Evolutionary conservation across 2,329 filamentous ascomycete genomes (phyloP), one percentile per base, ranked within the genome.

Genomic region (Lasiodiplodia theobromae): DNA sequence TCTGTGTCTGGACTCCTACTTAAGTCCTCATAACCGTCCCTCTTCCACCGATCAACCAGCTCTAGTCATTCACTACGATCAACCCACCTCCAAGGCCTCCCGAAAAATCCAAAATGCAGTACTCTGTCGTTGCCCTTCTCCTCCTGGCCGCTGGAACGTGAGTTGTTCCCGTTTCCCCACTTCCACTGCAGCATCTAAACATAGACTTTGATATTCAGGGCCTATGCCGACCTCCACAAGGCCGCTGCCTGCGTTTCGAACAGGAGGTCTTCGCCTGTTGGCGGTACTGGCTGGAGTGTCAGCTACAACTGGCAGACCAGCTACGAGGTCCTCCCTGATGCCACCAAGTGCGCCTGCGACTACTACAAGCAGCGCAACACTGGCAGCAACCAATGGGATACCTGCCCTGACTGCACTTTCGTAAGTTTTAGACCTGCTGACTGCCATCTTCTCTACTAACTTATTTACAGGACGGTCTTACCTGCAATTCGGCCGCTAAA

Each of bases 351-450:
- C 34, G 58, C 67, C 25, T 65, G 47, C 18, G 31, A 65, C 14
- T 23, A 23, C 12, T 47, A 69, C 58, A 57, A 8, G 51, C 18
- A 12, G 3, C 73, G 75, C 23, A 75, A 77, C 64, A 77, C 73
- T 14, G 75, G 75, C 34, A 18, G 38, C 47, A 56, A 76, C 40
- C 71, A 72, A 23, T 77, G 75, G 75, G 72, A 77, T 60, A 64
- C 63, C 2, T 77, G 75, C 67, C 73, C 75, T 6, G 75, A 77
- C 58, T 77, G 75, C 68, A 62, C 54, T 2, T 72, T 75, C 67
- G 75, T 74, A 70, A 71, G 34, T 8, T n/a, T 23, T 3, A 11
- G 7, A 12, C 49, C 21, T 25, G 6, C 25, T 23, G 1, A 6
- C 31, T 12, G 1, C 14, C 18, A 3, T 5, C 16, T 18, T 28